A percentile compares a stretch with the other conserved stretches of the same genome.
These are phyloP conservation scores for Kregervanrija delftensis DNA, from an alignment of 805 yeast genomes.

Conservation along the genomic window DNA sequence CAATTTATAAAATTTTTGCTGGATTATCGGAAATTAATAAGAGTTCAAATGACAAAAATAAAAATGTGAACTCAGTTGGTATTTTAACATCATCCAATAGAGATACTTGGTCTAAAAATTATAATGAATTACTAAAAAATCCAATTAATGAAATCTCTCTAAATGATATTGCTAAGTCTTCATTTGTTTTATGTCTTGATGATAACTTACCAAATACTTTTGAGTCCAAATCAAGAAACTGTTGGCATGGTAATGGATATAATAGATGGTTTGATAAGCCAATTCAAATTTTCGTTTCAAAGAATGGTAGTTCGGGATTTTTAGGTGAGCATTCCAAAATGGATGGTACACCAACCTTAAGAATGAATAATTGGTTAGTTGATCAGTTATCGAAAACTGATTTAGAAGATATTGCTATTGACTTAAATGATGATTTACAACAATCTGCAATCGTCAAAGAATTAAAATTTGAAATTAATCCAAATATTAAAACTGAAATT, in stretches of 20 bases:
- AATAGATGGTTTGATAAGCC: constrained; percentile 96
- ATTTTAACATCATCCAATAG: constrained; percentile 78
- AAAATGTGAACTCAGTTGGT: constrained; percentile 58
- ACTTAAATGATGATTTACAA: background rate
- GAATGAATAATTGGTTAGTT: constrained; percentile 72
- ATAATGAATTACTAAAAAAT: constrained; percentile 48
- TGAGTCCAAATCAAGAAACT: constrained; percentile 75
- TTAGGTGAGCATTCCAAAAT: constrained; percentile 94
- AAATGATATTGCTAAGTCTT: constrained; percentile 63
- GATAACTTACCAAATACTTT: constrained; percentile 62
- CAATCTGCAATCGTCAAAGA: constrained; percentile 13
- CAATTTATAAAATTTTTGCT: constrained; percentile 43
- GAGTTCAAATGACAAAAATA: constrained; percentile 24
- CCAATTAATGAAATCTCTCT: constrained; percentile 58
- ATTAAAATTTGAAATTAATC: constrained; percentile 54
- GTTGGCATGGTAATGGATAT: constrained; percentile 94
- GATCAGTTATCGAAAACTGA: constrained; percentile 42
- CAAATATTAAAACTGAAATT: constrained; percentile 45
- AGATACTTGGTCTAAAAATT: constrained; percentile 67
- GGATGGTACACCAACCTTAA: constrained; percentile 96
- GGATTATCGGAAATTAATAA: constrained; percentile 53
- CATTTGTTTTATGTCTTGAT: constrained; percentile 80
- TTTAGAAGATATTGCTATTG: constrained; percentile 12
- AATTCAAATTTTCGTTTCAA: constrained; percentile 71
- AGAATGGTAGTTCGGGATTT: constrained; percentile 86